Percentiles rank a stretch among this genome's conserved stretches.
These are phyloP conservation scores for Colletotrichum tropicale DNA, from an alignment of 2,329 filamentous ascomycete species.

Conservation along the genomic window DNA sequence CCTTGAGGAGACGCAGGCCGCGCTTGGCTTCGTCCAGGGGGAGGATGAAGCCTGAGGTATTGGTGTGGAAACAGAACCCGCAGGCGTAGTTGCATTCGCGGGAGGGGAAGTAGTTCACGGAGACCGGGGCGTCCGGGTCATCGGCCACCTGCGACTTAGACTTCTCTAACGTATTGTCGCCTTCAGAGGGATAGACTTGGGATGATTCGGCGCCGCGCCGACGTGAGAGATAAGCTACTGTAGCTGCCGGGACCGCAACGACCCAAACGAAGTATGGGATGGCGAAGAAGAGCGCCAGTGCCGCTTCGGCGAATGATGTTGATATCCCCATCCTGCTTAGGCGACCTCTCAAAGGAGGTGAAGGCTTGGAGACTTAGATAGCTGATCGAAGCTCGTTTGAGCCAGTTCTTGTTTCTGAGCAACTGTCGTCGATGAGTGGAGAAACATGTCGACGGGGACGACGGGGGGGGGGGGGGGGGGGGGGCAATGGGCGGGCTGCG, in stretches of 20 bases:
- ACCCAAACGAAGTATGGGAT: neutral
- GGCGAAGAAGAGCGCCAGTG: neutral
- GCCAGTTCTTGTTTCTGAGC: neutral
- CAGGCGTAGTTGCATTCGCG: constrained; percentile 34
- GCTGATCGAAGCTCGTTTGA: neutral
- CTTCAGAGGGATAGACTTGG: neutral
- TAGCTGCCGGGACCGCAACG: neutral
- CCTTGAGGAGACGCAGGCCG: constrained; percentile 48
- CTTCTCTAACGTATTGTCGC: neutral
- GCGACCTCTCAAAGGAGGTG: neutral
- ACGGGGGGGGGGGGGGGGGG: too few species aligned
- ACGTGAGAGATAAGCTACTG: neutral
- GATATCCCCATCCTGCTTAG: neutral
- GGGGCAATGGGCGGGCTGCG: too few species aligned
- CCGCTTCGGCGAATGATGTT: neutral
- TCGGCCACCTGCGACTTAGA: neutral
- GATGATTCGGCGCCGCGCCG: neutral
- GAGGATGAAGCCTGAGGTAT: constrained; percentile 48
- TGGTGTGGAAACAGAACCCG: constrained; percentile 63
- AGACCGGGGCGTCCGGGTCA: constrained; percentile 5
- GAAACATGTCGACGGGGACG: neutral
- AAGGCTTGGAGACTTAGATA: neutral
- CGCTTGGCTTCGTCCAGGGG: constrained; percentile 43
- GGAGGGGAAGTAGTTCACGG: constrained; percentile 20
- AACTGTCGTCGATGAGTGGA: neutral